Percentiles rank a stretch among this genome's conserved stretches.
phyloP scores from a whole-genome alignment of 2,329 filamentous ascomycete species.

The Microsporum audouinii region DNA sequence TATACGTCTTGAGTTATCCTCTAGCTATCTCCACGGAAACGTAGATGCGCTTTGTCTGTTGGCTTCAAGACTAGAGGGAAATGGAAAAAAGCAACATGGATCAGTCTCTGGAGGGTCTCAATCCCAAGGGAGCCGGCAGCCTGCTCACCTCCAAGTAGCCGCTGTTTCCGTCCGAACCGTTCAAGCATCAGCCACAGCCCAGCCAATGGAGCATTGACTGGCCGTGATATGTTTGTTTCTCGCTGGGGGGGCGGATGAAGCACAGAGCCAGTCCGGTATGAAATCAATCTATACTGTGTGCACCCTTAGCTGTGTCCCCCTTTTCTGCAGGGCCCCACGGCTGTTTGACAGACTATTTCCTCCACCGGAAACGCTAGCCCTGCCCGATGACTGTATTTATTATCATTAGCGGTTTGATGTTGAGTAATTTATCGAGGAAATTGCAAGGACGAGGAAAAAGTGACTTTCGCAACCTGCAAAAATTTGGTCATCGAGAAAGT shows the following conservation, averaged over 20 bases:
- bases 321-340: neutral
- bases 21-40: too few species aligned
- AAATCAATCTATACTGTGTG: neutral
- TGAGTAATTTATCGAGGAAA: neutral
- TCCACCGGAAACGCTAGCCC: neutral
- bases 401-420: neutral
- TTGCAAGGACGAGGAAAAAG: neutral
- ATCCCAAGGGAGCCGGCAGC: neutral
- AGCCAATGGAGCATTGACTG: neutral
- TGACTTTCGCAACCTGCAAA: neutral
- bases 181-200: neutral
- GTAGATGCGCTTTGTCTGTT: too few species aligned
- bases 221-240: neutral
- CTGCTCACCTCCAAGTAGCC: neutral
- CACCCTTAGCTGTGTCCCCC: neutral
- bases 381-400: neutral
- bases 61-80: too few species aligned
- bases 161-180: neutral
- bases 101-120: neutral
- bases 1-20: neutral
- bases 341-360: neutral
- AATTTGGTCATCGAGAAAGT: neutral
- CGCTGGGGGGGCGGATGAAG: neutral
- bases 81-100: neutral
- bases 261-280: neutral